Evolutionary conservation across 345 rosid genomes (phyloP), one percentile per base, ranked within the genome.

Genomic region (Abelmoschus esculentus): DNA sequence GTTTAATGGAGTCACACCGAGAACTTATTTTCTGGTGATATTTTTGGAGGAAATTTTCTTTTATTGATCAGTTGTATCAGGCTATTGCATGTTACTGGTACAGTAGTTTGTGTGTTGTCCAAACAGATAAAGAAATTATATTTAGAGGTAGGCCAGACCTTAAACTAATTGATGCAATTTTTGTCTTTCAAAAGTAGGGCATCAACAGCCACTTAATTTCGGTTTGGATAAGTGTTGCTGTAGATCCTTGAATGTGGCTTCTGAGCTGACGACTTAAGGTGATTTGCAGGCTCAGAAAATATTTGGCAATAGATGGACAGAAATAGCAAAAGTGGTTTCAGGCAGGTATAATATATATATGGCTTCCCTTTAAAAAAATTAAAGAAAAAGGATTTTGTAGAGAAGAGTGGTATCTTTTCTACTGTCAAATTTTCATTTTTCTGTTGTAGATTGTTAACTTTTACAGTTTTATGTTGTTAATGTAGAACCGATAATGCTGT

Each of bases 221-320:
- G 53, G 53, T 72, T 67, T 73, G 31, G 50, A n/a, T 72, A 22
- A 61, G 56, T 29, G 62, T 69, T 73, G 50, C 38, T 56, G 15
- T 49, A 19, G 29, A 47, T 71, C 28, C 6, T 69, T 67, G 61
- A 52, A 56, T 44, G 72, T 70, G 34, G 53, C 29, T 66, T 73
- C 67, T 42, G 18, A 73, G 72, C 73, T 76, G 53, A 71, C 73
- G 32, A 36, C 29, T 61, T 64, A 17, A 58, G 52, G 9, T 74
- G 74, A 70, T 83, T 46, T 76, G 81, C 83, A 95, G 99, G 97
- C 99, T 32, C 99, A 95, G 72, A 88, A 85, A 77, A 76, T 91
- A 76, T 95, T 86, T 71, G 99, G 99, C 38, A 95, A 95, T 78
- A 85, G 96, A 82, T 95, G 99, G 99, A 95, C 97, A 49, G 97